These are phyloP conservation scores for Microsporum audouinii DNA, from an alignment of 2,329 filamentous ascomycete species.

Conservation along the genomic window DNA sequence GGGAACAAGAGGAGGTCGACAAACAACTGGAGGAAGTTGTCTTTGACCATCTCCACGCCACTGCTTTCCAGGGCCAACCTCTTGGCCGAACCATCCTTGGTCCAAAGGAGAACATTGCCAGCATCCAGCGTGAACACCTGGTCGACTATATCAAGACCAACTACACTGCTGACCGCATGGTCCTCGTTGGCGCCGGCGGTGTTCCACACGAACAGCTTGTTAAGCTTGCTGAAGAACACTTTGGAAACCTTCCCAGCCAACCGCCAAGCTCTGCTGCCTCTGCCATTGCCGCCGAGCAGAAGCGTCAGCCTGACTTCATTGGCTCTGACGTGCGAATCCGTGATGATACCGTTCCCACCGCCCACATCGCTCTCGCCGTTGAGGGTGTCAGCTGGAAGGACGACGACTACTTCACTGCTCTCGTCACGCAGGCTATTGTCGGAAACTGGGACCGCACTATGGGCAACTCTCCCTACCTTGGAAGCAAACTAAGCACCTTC, in stretches of 20 bases:
- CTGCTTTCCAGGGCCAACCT: constrained; percentile 91
- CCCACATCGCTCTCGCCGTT: constrained; percentile 95
- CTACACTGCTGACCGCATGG: constrained; percentile 99
- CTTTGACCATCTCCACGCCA: constrained; percentile 97
- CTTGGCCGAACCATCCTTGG: constrained; percentile 96
- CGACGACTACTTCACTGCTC: constrained; percentile 95
- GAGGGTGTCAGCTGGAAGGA: constrained; percentile 99
- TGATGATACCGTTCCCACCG: constrained; percentile 90
- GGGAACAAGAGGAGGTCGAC: constrained; percentile 98
- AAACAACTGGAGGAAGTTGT: constrained; percentile 99
- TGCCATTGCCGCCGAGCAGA: constrained; percentile 58
- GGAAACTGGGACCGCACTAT: constrained; percentile 99
- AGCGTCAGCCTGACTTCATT: constrained; percentile 86
- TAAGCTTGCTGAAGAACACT: constrained; percentile 93
- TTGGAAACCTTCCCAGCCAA: constrained; percentile 64
- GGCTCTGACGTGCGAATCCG: constrained; percentile 92
- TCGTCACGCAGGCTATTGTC: constrained; percentile 96
- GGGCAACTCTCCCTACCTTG: constrained; percentile 92
- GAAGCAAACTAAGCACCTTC: constrained; percentile 93
- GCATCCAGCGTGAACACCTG: constrained; percentile 84
- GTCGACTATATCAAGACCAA: constrained; percentile 97
- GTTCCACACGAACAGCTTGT: constrained; percentile 90
- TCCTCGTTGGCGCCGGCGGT: constrained; percentile 89
- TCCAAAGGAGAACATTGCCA: constrained; percentile 95
- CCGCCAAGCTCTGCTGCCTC: constrained; percentile 64